Base-by-base conservation (phyloP, 2,329 filamentous ascomycete species). In the Dactylellina haptotyla region DNA sequence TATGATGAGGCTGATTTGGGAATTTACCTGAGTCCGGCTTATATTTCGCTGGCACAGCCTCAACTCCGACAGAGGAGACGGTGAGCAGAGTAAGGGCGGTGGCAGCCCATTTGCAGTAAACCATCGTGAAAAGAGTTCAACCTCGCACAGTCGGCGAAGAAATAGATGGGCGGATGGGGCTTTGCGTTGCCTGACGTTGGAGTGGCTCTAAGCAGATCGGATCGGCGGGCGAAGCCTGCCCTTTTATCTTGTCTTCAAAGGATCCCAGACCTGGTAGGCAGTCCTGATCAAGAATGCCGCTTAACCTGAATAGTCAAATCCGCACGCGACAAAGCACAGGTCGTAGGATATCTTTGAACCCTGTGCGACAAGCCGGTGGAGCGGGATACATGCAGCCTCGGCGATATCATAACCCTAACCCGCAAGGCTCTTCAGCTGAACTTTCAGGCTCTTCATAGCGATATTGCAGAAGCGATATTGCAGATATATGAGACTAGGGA, bases 261-360 rank as follows among this genome's bases (percentile, higher is more conserved):
- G 41, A 46, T 37, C 51, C 41, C 37, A 58, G 30, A 20, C 28
- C 34, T 37, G 5, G 23, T 25, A 28, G 32, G 32, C 46, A 53
- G 41, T 30, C 18, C 12, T 53, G 8, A 45, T 16, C 26, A 2
- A 25, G 18, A 4, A 61, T 61, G 34, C 20, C 23, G 18, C 34
- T 58, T 56, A 58, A 46, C 54, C 34, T 20, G 16, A 69, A 46
- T 54, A 37, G 43, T 63, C 41, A 56, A 57, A 10, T 50, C 43
- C 39, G 66, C 66, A 71, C 66, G 66, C 66, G 66, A 71, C 66
- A 53, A 45, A n/a, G 25, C 48, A 59, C 30, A 25, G 28, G 34
- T 46, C 14, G 39, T 37, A 26, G 23, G 28, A 20, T 28, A 3
- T 10, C 10, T 41, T 41, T 18, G 37, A 46, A 30, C 30, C 18